phyloP scores from a whole-genome alignment of 2,329 filamentous ascomycete genomes.

The Alternaria triticina region DNA sequence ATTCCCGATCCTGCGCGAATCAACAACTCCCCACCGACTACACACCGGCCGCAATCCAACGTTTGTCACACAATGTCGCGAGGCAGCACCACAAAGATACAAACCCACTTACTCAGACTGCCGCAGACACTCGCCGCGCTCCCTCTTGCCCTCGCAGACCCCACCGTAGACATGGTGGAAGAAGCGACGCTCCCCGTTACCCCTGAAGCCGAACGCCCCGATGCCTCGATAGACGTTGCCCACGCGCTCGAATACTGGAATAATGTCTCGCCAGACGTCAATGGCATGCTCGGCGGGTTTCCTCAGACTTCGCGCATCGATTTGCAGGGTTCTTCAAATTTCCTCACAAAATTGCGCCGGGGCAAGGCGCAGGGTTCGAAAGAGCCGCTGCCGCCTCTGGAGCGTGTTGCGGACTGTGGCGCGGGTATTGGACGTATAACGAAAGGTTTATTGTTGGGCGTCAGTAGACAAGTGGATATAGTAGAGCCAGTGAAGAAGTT shows the following conservation, averaged over 20 bases:
- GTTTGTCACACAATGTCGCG: neutral
- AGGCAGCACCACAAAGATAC: neutral
- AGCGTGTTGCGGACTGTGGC: constrained; percentile 64
- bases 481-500: constrained; percentile 88
- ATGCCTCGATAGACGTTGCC: constrained; percentile 54
- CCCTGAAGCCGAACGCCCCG: constrained; percentile 35
- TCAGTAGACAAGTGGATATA: constrained; percentile 77
- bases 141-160: neutral
- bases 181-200: constrained; percentile 28
- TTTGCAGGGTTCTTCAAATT: constrained; percentile 72
- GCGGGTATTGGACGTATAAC: constrained; percentile 84
- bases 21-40: neutral
- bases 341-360: constrained; percentile 68
- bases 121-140: constrained; percentile 5
- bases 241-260: constrained; percentile 60
- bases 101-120: constrained; percentile 1
- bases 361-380: constrained; percentile 33
- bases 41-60: neutral
- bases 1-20: neutral
- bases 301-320: constrained; percentile 73
- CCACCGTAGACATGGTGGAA: constrained; percentile 35
- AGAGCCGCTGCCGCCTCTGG: constrained; percentile 38
- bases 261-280: constrained; percentile 59
- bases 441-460: constrained; percentile 72
- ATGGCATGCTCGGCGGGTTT: constrained; percentile 82